Percentiles rank a stretch among this genome's conserved stretches.
Conservation (phyloP, 208 protist species). For the Leishmania tarentolae region DNA sequence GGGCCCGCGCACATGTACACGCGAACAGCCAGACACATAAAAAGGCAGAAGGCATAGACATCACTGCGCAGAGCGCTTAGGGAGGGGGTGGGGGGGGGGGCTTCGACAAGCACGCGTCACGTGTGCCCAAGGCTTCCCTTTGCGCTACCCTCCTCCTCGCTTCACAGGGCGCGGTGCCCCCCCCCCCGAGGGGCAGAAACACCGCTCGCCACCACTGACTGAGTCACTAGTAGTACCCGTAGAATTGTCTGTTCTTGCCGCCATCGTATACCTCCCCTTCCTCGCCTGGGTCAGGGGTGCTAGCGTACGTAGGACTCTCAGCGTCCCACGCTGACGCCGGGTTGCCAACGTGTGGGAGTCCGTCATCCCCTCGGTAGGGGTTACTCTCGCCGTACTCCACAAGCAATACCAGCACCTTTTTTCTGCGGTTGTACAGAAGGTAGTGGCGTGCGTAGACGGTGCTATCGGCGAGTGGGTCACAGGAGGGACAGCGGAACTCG, state of each 20-base stretch:
- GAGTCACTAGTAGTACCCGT: constrained; percentile 38
- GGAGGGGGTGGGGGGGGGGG: background rate
- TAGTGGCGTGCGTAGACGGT: constrained; percentile 68
- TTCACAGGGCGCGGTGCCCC: background rate
- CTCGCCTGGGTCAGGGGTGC: constrained; percentile 36
- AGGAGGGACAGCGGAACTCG: constrained; percentile 67
- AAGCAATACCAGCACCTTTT: constrained; percentile 64
- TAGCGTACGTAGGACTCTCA: constrained; percentile 33
- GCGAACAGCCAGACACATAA: background rate
- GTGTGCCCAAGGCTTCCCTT: background rate
- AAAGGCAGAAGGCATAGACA: background rate
- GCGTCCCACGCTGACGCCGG: constrained; percentile 19
- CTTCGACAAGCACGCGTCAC: background rate
- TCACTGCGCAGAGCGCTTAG: too few species aligned
- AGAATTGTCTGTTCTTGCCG: constrained; percentile 67
- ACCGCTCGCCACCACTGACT: background rate
- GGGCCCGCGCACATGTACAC: background rate
- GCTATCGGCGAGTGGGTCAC: constrained; percentile 57
- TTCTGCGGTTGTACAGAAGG: constrained; percentile 69
- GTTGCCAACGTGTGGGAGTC: constrained; percentile 17
- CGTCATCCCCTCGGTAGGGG: constrained; percentile 68
- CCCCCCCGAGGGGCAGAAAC: background rate
- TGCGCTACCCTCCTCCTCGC: background rate
- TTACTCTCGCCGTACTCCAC: constrained; percentile 68
- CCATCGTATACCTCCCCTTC: constrained; percentile 29